Conservation (phyloP, 2,329 filamentous ascomycete genomes). For the Anthostomella pinea region DNA sequence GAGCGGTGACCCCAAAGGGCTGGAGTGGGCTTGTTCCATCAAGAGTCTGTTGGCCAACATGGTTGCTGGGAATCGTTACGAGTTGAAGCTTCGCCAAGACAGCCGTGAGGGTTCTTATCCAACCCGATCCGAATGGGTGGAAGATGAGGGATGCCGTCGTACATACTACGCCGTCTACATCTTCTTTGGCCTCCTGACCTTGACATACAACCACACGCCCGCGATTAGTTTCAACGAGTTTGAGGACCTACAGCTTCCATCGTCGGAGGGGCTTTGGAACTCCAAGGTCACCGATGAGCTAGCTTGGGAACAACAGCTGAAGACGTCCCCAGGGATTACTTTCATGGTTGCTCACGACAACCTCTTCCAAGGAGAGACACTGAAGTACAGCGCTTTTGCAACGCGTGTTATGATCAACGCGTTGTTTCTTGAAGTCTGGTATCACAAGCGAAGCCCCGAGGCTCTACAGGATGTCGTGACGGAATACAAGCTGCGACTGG, state of each 20-base stretch:
- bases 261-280: conserved; percentile 93
- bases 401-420: conserved; percentile 99
- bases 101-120: conserved; percentile 74
- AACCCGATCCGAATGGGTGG: conserved; percentile 86
- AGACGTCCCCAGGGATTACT: conserved; percentile 69
- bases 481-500: conserved; percentile 94
- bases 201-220: conserved; percentile 97
- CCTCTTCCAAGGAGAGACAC: conserved; percentile 86
- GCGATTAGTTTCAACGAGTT: conserved; percentile 99
- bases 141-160: conserved; percentile 92
- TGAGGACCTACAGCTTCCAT: conserved; percentile 86
- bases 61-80: conserved; percentile 96
- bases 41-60: conserved; percentile 98
- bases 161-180: conserved; percentile 99
- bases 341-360: conserved; percentile 94
- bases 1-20: conserved; percentile 95
- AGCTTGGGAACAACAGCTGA: conserved; percentile 78
- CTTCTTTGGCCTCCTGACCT: conserved; percentile 91
- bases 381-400: conserved; percentile 93
- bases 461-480: conserved; percentile 95
- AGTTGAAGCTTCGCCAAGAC: conserved; percentile 89
- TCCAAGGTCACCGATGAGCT: conserved; percentile 74
- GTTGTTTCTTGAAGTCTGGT: conserved; percentile 97
- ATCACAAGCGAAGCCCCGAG: conserved; percentile 97
- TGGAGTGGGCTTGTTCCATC: conserved; percentile 98